A percentile compares a stretch with the other conserved stretches of the same genome.
phyloP scores from a whole-genome alignment of 2,329 filamentous ascomycete genomes.

The Davidsoniella eucalypti region DNA sequence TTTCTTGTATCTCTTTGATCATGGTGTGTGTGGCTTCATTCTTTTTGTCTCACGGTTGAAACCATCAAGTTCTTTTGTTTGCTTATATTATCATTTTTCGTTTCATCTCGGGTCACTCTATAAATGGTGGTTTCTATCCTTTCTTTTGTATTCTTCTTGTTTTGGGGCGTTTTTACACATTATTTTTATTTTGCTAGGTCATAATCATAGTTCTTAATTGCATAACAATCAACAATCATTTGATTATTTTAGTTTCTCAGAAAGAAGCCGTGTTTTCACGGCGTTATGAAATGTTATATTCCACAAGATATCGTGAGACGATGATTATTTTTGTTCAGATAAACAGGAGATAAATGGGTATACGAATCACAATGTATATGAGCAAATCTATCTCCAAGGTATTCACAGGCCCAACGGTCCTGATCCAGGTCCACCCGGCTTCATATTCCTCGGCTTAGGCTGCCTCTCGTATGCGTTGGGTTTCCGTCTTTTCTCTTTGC shows the following conservation, averaged over 20 bases:
- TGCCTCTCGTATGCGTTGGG: conserved; percentile 74
- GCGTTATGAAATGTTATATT: background rate
- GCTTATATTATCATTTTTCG: background rate
- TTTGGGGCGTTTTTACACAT: background rate
- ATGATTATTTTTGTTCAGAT: no score
- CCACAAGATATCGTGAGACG: no score
- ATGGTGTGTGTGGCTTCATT: no score
- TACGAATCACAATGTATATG: background rate
- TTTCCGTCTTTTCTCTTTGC: conserved; percentile 36
- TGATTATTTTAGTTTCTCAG: no score
- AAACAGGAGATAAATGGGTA: background rate
- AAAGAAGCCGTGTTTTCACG: no score
- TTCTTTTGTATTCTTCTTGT: background rate
- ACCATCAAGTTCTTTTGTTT: no score
- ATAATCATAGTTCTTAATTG: background rate
- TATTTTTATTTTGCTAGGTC: background rate
- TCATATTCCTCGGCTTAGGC: conserved; percentile 18
- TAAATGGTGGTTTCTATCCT: background rate
- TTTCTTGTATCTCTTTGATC: no score
- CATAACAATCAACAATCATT: no score
- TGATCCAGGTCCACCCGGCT: background rate
- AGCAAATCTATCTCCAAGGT: no score
- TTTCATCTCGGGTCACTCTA: background rate
- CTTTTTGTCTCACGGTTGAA: no score
- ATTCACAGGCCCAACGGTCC: no score